These are phyloP conservation scores for Xanthoceras sorbifolium DNA, from an alignment of 345 rosid species.

Conservation along the genomic window DNA sequence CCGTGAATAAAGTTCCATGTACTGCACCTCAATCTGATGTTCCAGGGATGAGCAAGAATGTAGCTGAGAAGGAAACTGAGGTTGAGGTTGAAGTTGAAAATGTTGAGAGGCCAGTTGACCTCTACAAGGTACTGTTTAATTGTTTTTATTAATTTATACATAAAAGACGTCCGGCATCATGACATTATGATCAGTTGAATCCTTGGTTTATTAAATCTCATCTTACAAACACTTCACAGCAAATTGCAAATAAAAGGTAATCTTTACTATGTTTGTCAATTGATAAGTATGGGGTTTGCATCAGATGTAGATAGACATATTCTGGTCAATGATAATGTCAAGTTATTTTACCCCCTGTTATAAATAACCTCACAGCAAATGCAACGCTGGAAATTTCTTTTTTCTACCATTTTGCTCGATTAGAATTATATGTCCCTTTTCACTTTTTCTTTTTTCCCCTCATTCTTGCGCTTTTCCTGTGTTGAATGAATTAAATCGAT, in stretches of 20 bases:
- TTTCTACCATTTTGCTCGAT: background rate
- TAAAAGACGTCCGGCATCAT: background rate
- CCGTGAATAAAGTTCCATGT: slow-evolving; percentile 32
- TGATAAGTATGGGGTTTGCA: background rate
- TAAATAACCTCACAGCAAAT: background rate
- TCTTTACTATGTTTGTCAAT: background rate
- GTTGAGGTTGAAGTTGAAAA: slow-evolving; percentile 63
- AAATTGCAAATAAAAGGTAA: background rate
- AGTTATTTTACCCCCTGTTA: background rate
- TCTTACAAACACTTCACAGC: background rate
- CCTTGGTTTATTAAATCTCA: background rate
- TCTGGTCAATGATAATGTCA: background rate
- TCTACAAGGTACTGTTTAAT: slow-evolving; percentile 72
- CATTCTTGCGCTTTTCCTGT: background rate
- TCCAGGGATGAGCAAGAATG: slow-evolving; percentile 38
- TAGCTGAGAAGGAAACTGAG: slow-evolving; percentile 48
- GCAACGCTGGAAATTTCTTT: background rate
- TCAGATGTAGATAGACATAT: background rate
- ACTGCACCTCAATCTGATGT: slow-evolving; percentile 27
- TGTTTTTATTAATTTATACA: background rate
- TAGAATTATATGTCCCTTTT: background rate
- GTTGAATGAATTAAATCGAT: background rate
- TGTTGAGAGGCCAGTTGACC: slow-evolving; percentile 95
- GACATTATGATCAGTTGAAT: background rate
- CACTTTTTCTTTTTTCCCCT: background rate